Base-by-base conservation (phyloP, 305 asterid genomes). In the Stenogyne calaminthoides region DNA sequence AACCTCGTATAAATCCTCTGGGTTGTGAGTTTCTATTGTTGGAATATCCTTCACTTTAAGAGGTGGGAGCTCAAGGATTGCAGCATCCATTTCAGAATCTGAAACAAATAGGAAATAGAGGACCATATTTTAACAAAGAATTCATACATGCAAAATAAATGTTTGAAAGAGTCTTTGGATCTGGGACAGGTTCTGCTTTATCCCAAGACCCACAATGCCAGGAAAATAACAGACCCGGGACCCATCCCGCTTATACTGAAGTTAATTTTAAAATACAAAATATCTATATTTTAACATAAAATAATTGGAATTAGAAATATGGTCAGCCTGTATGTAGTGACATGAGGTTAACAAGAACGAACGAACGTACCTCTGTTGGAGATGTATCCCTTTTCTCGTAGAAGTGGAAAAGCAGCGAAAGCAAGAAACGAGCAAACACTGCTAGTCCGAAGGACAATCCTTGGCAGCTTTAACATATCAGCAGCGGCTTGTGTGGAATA, bases 21-120 rank as follows among this genome's bases (percentile, higher is more conserved):
- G 67, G 18, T 81, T 6, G 37, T 0, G 22, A 0, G 55, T 62
- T 2, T 71, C 65, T 5, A 83, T 44, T 52, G 12, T 39, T 19
- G 88, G 92, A 42, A 87, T 73, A 59, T 87, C 91, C 69, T 81
- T 87, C 58, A 84, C 85, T 79, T 70, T 84, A 6, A 84, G 83
- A 1, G 85, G 84, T 12, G 87, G 84, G 49, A 83, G 75, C 76
- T 83, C 89, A 19, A 34, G 16, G 34, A 83, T 72, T 55, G 69
- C 65, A 52, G 10, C 80, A 40, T 81, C 87, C 72, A 67, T 66
- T 49, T 73, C 52, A n/a, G 80, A 79, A 63, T 81, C 91, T 84
- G 61, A 25, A 64, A 39, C n/a, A 75, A 57, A 46, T 2, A 5
- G 52, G 19, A 54, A 19, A 15, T 0, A 54, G 32, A 54, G 14